These are phyloP conservation scores for Hansfordia pulvinata DNA, from an alignment of 2,329 filamentous ascomycete genomes.

Conservation along the genomic window DNA sequence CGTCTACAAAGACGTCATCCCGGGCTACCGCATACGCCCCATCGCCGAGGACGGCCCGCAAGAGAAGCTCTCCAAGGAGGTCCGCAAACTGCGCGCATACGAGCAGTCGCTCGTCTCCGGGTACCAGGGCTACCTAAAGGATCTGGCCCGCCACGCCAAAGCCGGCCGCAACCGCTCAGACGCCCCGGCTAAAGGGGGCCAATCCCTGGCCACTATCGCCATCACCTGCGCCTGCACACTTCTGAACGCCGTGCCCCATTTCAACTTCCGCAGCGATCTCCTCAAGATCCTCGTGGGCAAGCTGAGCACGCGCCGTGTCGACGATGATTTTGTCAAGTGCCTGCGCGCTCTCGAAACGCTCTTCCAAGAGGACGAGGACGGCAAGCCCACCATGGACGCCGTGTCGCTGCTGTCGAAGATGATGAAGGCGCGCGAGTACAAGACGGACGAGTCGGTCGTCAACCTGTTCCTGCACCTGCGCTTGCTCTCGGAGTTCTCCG, in stretches of 20 bases:
- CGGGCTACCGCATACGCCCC: conserved; percentile 86
- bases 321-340: conserved; percentile 67
- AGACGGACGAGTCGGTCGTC: conserved; percentile 70
- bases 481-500: conserved; percentile 73
- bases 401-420: conserved; percentile 80
- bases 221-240: conserved; percentile 77
- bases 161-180: conserved; percentile 23
- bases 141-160: conserved; percentile 56
- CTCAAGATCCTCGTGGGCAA: conserved; percentile 79
- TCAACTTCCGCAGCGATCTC: conserved; percentile 87
- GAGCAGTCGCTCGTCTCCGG: conserved; percentile 77
- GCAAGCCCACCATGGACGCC: conserved; percentile 74
- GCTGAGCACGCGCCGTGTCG: conserved; percentile 57
- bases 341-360: conserved; percentile 66
- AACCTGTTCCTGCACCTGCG: conserved; percentile 87
- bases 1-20: conserved; percentile 91
- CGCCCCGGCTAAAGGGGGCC: conserved; percentile 22
- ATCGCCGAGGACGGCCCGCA: conserved; percentile 59
- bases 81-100: conserved; percentile 67
- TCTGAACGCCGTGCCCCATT: conserved; percentile 75
- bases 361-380: conserved; percentile 81
- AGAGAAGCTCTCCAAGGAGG: conserved; percentile 83
- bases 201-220: conserved; percentile 56
- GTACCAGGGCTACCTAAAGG: conserved; percentile 75
- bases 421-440: conserved; percentile 81